phyloP scores from a whole-genome alignment of 768 basidiomycete species.

The Cystofilobasidium bisporidii region DNA sequence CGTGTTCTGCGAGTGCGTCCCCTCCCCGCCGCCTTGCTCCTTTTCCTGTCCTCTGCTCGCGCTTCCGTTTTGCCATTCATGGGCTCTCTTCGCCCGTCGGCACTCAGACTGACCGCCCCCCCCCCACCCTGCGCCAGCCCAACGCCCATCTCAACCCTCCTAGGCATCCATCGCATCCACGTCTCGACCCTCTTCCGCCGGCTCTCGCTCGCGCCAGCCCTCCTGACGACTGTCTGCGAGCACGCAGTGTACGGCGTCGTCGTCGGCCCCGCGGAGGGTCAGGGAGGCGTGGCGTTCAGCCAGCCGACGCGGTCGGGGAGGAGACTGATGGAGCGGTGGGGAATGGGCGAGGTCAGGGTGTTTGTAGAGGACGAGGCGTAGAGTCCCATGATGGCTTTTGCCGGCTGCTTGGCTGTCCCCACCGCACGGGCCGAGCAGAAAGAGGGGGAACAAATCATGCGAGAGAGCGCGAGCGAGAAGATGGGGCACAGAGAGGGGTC shows the following conservation, averaged over 20 bases:
- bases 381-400: too few species aligned
- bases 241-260: conserved; percentile 30
- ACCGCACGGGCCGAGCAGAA: too few species aligned
- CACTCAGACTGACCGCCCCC: neutral
- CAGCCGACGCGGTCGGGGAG: conserved; percentile 20
- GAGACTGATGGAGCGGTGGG: conserved; percentile 21
- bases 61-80: neutral
- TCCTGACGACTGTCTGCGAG: conserved; percentile 7
- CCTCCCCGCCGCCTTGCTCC: too few species aligned
- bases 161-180: conserved; percentile 27
- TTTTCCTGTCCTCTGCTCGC: neutral
- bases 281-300: conserved; percentile 41
- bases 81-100: too few species aligned
- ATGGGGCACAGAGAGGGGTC: too few species aligned
- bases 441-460: too few species aligned
- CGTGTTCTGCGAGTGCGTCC: conserved; percentile 29
- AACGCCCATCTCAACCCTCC: neutral
- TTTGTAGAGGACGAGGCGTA: conserved; percentile 27
- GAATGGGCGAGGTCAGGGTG: conserved; percentile 6
- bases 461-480: too few species aligned
- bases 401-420: too few species aligned
- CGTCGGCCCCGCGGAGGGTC: conserved; percentile 51
- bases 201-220: conserved; percentile 11
- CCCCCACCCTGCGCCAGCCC: conserved; percentile 10
- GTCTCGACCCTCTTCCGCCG: conserved; percentile 3